These are phyloP conservation scores for Termitomyces sp. DNA, from an alignment of 768 basidiomycete genomes.

Conservation along the genomic window DNA sequence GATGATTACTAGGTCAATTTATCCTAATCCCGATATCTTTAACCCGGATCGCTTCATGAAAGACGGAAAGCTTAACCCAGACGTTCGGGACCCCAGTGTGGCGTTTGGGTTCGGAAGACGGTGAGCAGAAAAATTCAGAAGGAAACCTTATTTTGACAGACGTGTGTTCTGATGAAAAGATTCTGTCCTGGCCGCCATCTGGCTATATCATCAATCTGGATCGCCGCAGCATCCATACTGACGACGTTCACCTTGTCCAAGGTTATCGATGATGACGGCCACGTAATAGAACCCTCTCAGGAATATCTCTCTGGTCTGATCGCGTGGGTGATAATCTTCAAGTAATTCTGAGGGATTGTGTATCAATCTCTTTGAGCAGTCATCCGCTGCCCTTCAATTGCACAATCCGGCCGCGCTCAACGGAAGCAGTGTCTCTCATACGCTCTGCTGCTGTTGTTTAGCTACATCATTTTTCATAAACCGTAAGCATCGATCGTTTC, in stretches of 20 bases:
- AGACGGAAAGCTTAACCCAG: constrained; percentile 14
- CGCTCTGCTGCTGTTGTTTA: not conserved
- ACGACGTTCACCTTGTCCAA: constrained; percentile 22
- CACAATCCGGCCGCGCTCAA: not conserved
- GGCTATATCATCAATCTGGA: constrained; percentile 23
- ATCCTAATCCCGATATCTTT: constrained; percentile 25
- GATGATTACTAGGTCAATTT: constrained; percentile 8
- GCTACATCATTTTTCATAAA: too few relatives aligned
- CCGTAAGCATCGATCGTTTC: too few relatives aligned
- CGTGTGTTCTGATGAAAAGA: not conserved
- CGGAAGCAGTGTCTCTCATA: not conserved
- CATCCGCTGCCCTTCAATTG: not conserved
- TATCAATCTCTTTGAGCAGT: not conserved
- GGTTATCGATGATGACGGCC: constrained; percentile 12
- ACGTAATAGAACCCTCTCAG: constrained; percentile 9
- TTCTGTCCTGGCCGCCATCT: constrained; percentile 28
- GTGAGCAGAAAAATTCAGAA: not conserved
- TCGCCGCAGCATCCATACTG: constrained; percentile 22
- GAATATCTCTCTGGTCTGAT: constrained; percentile 1
- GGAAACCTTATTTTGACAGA: not conserved
- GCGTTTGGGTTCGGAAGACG: constrained; percentile 18
- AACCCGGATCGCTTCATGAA: constrained; percentile 32
- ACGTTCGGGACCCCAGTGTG: constrained; percentile 10
- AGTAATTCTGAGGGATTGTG: not conserved
- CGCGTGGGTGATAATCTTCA: not conserved